Evolutionary conservation across 441 rosid species (phyloP), one percentile per base, ranked within the genome.

Genomic region (Adansonia rubrostipa): DNA sequence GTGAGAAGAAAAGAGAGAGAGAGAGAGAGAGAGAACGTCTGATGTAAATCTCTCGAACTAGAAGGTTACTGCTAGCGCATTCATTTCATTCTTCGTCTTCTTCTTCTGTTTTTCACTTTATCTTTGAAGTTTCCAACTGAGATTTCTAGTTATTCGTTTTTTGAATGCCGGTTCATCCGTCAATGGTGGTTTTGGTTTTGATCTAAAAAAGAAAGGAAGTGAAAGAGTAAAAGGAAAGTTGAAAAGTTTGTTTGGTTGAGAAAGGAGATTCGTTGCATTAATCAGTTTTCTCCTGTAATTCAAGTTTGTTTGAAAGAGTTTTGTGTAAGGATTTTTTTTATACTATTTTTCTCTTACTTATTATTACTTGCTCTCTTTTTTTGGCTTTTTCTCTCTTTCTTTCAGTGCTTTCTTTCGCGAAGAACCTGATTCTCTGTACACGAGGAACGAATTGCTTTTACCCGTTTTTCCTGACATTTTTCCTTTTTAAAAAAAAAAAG

Each of bases 381-480:
- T 14, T 20, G 13, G 19, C 15, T 56, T 45, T 22, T 8, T 71
- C 15, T 57, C 51, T 76, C 62, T 67, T 62, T 74, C 88, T 73
- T 6, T 33, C 10, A 11, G 57, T 48, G 73, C 71, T 75, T 71
- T 79, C 4, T 78, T 74, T 74, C 86, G 74, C 80, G 84, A 79
- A 85, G 84, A 85, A 85, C 86, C 84, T 83, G 88, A 83, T 85
- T 85, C 86, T 83, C 91, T 82, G 68, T 86, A 84, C 92, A 85
- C 90, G 92, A 89, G 92, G 84, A 88, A 82, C 87, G 81, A 85
- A 82, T 87, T 89, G 77, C 88, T 74, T 82, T 81, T 73, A 71
- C 78, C 19, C 57, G 47, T 5, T 20, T 5, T 20, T 42, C 45
- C 45, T 42, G 6, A 7, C 45, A 42, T 42, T 42, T 42, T 42